Evolutionary conservation across 805 yeast species (phyloP), one percentile per base, ranked within the genome.

Genomic region (Candida sanyiensis): DNA sequence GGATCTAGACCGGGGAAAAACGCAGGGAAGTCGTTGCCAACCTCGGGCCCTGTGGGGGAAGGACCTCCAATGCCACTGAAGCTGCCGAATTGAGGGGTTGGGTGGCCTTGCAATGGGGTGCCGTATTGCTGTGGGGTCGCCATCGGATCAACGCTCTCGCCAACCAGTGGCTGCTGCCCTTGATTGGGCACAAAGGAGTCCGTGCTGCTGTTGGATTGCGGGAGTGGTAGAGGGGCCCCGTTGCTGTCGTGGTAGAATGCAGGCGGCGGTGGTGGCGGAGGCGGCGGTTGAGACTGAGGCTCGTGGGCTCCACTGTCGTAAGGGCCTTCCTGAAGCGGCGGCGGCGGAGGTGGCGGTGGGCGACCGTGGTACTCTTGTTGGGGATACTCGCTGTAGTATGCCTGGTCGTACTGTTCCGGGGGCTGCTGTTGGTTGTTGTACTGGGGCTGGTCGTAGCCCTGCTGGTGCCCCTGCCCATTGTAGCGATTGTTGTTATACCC

Each of bases 1-100:
- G 41, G 41, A 8, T 27, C 35, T 7, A 18, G 16, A 21, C 25
- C 37, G 8, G 28, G 33, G 26, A 38, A 38, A n/a, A 9, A 12
- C 6, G 11, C 28, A 18, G 35, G 37, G 9, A 27, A 20, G 9
- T 37, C 29, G n/a, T n/a, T n/a, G n/a, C n/a, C n/a, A n/a, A n/a
- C n/a, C n/a, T n/a, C n/a, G n/a, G n/a, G n/a, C n/a, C n/a, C n/a
- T n/a, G n/a, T n/a, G n/a, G n/a, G n/a, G n/a, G n/a, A n/a, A n/a
- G n/a, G n/a, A n/a, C n/a, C n/a, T n/a, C n/a, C n/a, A n/a, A n/a
- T n/a, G n/a, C n/a, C n/a, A n/a, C n/a, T n/a, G n/a, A n/a, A n/a
- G n/a, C n/a, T n/a, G n/a, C n/a, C n/a, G n/a, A n/a, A n/a, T n/a
- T n/a, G n/a, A n/a, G n/a, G n/a, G n/a, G n/a, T n/a, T n/a, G n/a